Evolutionary conservation across 495 filamentous ascomycete genomes (phyloP).

Genomic region (Neurospora sp.): DNA sequence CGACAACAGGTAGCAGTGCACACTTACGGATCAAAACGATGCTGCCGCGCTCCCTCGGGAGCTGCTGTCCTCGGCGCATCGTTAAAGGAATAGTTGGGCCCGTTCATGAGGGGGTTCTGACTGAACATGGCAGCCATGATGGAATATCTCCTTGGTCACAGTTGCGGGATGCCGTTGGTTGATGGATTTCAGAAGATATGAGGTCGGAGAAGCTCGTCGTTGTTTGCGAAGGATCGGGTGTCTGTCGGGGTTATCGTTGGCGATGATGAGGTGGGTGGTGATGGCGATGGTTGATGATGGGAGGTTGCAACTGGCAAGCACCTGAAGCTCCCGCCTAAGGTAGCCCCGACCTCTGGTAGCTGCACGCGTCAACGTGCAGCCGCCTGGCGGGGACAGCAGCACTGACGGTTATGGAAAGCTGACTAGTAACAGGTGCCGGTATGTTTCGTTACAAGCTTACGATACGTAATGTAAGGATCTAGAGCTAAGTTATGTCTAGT

Average conservation of each 20-base stretch:
- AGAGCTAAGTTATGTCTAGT: too few relatives aligned
- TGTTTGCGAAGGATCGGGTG: background rate
- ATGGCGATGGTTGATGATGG: background rate
- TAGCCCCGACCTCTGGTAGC: background rate
- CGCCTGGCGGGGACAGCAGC: background rate
- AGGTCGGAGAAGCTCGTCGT: background rate
- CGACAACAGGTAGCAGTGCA: background rate
- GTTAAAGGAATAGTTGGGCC: constrained; percentile 49
- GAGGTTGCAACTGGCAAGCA: background rate
- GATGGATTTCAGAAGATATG: background rate
- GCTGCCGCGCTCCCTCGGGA: constrained; percentile 47
- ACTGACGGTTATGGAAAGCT: background rate
- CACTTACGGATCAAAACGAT: constrained; percentile 87
- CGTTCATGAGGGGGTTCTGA: constrained; percentile 51
- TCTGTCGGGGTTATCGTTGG: background rate
- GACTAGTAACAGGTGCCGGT: background rate
- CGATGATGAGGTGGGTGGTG: background rate
- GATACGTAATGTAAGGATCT: background rate
- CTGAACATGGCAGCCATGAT: constrained; percentile 49
- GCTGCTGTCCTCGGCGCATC: constrained; percentile 35
- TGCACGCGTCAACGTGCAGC: background rate
- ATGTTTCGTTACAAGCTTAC: background rate
- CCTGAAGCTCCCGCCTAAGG: background rate
- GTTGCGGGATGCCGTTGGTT: background rate
- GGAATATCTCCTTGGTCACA: background rate